Conservation (phyloP, 169 alveolate genomes). For the Babesia bigemina region DNA sequence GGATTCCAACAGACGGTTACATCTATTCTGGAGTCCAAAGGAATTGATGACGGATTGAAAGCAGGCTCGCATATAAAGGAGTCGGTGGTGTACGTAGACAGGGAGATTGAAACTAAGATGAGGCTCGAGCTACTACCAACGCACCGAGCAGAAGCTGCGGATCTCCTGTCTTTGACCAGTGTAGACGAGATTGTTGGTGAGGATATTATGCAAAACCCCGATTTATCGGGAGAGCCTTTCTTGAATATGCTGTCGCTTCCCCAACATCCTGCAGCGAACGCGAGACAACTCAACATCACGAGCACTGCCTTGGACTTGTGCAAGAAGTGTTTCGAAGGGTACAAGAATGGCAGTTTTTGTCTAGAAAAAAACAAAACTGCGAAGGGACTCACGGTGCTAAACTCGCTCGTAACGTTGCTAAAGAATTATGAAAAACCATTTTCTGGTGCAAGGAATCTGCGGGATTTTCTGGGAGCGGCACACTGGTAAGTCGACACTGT, state of each 20-base stretch:
- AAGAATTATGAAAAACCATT: slow-evolving; percentile 41
- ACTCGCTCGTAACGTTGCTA: slow-evolving; percentile 37
- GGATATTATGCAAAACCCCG: slow-evolving; percentile 17
- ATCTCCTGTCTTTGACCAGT: slow-evolving; percentile 17
- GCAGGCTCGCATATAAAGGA: background rate
- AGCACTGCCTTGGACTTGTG: slow-evolving; percentile 42
- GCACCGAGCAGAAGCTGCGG: slow-evolving; percentile 17
- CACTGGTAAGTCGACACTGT: slow-evolving; percentile 13
- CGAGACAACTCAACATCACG: slow-evolving; percentile 13
- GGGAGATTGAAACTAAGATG: slow-evolving; percentile 2
- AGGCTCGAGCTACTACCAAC: slow-evolving; percentile 36
- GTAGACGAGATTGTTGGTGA: slow-evolving; percentile 23
- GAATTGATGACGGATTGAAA: background rate
- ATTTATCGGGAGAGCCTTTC: slow-evolving; percentile 40
- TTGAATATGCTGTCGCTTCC: background rate
- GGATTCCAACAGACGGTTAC: slow-evolving; percentile 23
- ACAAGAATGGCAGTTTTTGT: background rate
- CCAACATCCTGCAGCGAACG: slow-evolving; percentile 3
- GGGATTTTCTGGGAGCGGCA: slow-evolving; percentile 11
- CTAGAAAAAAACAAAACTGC: slow-evolving; percentile 22
- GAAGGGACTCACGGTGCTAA: slow-evolving; percentile 32
- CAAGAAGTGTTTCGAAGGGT: slow-evolving; percentile 27
- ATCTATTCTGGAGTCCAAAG: background rate
- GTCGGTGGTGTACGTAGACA: background rate
- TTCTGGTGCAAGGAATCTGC: slow-evolving; percentile 12